These are phyloP conservation scores for Trametes pubescens DNA, from an alignment of 1,284 basidiomycete species.

Conservation along the genomic window DNA sequence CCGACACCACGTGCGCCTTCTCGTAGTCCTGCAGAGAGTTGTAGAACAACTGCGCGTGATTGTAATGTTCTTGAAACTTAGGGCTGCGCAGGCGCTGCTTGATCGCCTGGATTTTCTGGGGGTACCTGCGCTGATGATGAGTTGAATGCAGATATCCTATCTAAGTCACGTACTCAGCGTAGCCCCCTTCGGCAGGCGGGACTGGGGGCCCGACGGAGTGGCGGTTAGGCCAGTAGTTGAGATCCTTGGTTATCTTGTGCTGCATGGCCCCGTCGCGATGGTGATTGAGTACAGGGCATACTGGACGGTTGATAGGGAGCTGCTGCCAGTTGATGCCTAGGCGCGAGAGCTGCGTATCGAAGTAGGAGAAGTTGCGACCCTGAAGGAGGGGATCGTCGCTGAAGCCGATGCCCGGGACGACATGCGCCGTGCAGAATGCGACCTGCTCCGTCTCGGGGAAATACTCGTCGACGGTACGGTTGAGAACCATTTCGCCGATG, in stretches of 20 bases:
- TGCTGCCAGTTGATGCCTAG: slow-evolving; percentile 78
- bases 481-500: slow-evolving; percentile 79
- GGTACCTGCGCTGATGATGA: slow-evolving; percentile 45
- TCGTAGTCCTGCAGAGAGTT: slow-evolving; percentile 78
- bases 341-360: slow-evolving; percentile 81
- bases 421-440: slow-evolving; percentile 84
- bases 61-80: slow-evolving; percentile 80
- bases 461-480: slow-evolving; percentile 75
- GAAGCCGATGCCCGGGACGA: slow-evolving; percentile 86
- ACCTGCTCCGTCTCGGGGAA: slow-evolving; percentile 87
- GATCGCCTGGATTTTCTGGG: slow-evolving; percentile 63
- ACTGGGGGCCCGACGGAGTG: slow-evolving; percentile 60
- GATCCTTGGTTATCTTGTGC: slow-evolving; percentile 63
- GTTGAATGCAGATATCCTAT: no score
- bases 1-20: slow-evolving; percentile 69
- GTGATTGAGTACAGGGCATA: slow-evolving; percentile 82
- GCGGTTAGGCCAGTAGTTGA: slow-evolving; percentile 85
- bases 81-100: slow-evolving; percentile 73
- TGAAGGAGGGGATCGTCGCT: slow-evolving; percentile 86
- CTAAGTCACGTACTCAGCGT: slow-evolving; percentile 64
- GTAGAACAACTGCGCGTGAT: slow-evolving; percentile 79
- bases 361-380: slow-evolving; percentile 85
- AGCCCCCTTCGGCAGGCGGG: slow-evolving; percentile 61
- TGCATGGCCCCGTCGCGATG: slow-evolving; percentile 72
- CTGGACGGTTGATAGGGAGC: slow-evolving; percentile 83